phyloP scores from a whole-genome alignment of 2,329 filamentous ascomycete species.

The Cladosporium phlei region DNA sequence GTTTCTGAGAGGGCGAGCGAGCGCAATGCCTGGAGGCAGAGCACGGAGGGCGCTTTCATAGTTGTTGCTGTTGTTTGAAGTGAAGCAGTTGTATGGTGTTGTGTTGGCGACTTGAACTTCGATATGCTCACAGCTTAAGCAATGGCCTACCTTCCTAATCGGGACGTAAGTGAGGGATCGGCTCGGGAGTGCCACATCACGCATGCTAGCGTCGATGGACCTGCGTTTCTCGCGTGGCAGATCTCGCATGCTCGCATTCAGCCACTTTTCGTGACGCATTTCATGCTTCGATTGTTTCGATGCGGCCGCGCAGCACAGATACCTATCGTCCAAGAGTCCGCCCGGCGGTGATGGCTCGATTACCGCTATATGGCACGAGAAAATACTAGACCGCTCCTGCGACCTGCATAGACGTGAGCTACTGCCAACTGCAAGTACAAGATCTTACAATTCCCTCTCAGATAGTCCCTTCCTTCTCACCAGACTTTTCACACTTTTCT shows the following conservation, averaged over 20 bases:
- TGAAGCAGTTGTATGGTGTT: too few relatives aligned
- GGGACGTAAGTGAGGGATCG: background rate
- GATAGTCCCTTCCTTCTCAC: background rate
- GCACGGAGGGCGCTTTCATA: slow-evolving; percentile 30
- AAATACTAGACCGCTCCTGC: background rate
- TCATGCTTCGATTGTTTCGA: too few relatives aligned
- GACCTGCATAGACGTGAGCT: too few relatives aligned
- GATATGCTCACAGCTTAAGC: background rate
- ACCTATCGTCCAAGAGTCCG: background rate
- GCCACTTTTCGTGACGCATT: too few relatives aligned
- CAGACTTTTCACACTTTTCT: background rate
- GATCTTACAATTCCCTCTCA: too few relatives aligned
- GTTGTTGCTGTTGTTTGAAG: background rate
- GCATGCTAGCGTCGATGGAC: too few relatives aligned
- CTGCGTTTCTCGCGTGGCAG: too few relatives aligned
- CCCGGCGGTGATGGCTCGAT: background rate
- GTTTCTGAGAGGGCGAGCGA: slow-evolving; percentile 20
- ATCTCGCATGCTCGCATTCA: too few relatives aligned
- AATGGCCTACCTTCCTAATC: background rate
- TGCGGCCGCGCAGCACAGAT: background rate
- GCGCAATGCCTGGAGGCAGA: slow-evolving; percentile 26
- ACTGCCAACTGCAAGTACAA: too few relatives aligned
- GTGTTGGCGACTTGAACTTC: background rate
- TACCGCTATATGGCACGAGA: slow-evolving; percentile 3
- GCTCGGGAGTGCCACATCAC: background rate